Evolutionary conservation across 208 protist genomes (phyloP).

Genomic region (Leishmania aethiopica): DNA sequence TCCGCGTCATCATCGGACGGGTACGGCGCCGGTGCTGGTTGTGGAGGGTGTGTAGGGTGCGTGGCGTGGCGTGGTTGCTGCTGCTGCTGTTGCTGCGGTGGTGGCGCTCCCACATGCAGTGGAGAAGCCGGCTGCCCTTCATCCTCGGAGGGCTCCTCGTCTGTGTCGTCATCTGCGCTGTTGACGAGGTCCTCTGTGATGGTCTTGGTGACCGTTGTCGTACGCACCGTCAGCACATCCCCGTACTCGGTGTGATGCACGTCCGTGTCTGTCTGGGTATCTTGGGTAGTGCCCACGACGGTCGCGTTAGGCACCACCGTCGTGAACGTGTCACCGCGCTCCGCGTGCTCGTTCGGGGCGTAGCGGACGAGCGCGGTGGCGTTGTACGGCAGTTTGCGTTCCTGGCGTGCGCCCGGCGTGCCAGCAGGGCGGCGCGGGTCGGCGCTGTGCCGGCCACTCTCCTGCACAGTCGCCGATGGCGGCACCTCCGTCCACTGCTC

Average conservation of each 20-base stretch:
- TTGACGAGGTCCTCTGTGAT: constrained; percentile 67
- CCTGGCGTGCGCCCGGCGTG: neutral
- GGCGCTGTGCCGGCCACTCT: neutral
- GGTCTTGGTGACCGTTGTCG: constrained; percentile 70
- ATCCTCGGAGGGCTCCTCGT: constrained; percentile 36
- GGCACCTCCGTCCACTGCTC: constrained; percentile 26
- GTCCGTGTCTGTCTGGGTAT: constrained; percentile 72
- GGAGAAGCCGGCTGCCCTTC: constrained; percentile 19
- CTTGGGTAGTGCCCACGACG: constrained; percentile 61
- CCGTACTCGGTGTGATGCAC: constrained; percentile 67
- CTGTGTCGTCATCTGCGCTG: constrained; percentile 16
- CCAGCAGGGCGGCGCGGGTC: neutral
- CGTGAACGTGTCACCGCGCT: constrained; percentile 43
- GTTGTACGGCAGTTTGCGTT: neutral
- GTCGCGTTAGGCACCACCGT: constrained; percentile 51
- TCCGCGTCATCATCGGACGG: neutral
- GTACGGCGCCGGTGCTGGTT: constrained; percentile 5
- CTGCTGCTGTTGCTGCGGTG: neutral
- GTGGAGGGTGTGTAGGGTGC: neutral
- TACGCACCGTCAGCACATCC: constrained; percentile 68
- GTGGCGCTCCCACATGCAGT: neutral
- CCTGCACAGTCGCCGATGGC: constrained; percentile 4
- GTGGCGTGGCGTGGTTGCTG: constrained; percentile 22
- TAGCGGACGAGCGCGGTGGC: constrained; percentile 30
- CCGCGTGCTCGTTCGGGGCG: constrained; percentile 27